These are phyloP conservation scores for Metschnikowia koreensis DNA, from an alignment of 805 yeast species.

Conservation along the genomic window DNA sequence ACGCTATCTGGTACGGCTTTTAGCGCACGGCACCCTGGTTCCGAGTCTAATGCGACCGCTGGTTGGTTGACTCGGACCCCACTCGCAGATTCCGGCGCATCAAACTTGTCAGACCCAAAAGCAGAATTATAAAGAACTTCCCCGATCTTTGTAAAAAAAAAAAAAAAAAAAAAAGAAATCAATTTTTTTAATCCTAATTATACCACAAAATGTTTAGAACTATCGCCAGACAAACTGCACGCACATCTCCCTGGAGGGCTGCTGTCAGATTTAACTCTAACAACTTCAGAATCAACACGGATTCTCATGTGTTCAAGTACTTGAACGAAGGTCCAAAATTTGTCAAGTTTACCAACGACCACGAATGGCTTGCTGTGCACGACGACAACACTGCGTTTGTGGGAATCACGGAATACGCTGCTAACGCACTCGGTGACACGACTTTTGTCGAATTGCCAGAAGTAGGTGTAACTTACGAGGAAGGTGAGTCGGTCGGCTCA, in stretches of 20 bases:
- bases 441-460: constrained; percentile 91
- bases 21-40: background rate
- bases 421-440: constrained; percentile 96
- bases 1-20: background rate
- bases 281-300: constrained; percentile 36
- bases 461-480: constrained; percentile 55
- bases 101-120: background rate
- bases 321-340: constrained; percentile 42
- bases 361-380: constrained; percentile 92
- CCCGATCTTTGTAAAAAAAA: background rate
- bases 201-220: constrained; percentile 15
- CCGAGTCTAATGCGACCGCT: background rate
- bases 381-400: constrained; percentile 78
- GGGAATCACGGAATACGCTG: constrained; percentile 92
- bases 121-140: background rate
- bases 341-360: constrained; percentile 78
- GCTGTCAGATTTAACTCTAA: constrained; percentile 28
- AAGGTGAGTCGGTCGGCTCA: constrained; percentile 85
- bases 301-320: constrained; percentile 40
- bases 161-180: background rate
- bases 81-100: background rate
- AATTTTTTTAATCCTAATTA: background rate
- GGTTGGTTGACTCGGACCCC: background rate
- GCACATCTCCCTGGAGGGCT: constrained; percentile 13
- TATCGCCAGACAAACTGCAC: constrained; percentile 16